Conservation (phyloP, 805 yeast species). For the Sugiyamaella smithiae region DNA sequence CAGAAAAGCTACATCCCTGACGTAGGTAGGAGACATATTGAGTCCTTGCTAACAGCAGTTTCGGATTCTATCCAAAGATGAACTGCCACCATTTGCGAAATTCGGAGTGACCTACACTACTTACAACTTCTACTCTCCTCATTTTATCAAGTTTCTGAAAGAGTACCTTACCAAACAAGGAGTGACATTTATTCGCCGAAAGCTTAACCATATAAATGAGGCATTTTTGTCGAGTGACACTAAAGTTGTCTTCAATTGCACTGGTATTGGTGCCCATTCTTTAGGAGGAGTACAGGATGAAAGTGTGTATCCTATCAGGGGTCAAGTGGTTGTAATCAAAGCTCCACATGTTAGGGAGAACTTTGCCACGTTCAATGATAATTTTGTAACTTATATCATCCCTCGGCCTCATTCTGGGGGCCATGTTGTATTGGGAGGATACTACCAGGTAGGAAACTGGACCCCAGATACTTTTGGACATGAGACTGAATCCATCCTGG, state of each 20-base stretch:
- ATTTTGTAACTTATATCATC: conserved; percentile 63
- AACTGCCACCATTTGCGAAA: conserved; percentile 50
- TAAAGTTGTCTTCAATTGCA: conserved; percentile 64
- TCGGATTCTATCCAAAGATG: conserved; percentile 33
- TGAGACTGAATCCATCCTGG: conserved; percentile 60
- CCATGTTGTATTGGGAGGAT: conserved; percentile 75
- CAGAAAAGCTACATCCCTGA: conserved; percentile 50
- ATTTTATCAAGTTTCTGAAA: conserved; percentile 49
- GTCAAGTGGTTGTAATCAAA: conserved; percentile 70
- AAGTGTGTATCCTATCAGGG: conserved; percentile 68
- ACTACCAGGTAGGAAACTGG: conserved; percentile 61
- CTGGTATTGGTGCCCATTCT: conserved; percentile 66
- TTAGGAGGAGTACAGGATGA: conserved; percentile 66
- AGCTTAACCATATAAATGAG: conserved; percentile 53
- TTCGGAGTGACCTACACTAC: conserved; percentile 57
- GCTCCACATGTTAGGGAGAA: conserved; percentile 68
- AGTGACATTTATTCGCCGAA: conserved; percentile 48
- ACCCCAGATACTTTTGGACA: conserved; percentile 54
- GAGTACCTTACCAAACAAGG: conserved; percentile 46
- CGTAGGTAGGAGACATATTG: too few relatives aligned
- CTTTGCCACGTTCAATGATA: conserved; percentile 39
- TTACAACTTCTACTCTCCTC: conserved; percentile 73
- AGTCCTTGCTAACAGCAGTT: too few relatives aligned
- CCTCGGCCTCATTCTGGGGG: conserved; percentile 67
- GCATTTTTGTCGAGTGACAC: conserved; percentile 40